phyloP scores from a whole-genome alignment of 129 eudicot genomes.

The Calendula officinalis region DNA sequence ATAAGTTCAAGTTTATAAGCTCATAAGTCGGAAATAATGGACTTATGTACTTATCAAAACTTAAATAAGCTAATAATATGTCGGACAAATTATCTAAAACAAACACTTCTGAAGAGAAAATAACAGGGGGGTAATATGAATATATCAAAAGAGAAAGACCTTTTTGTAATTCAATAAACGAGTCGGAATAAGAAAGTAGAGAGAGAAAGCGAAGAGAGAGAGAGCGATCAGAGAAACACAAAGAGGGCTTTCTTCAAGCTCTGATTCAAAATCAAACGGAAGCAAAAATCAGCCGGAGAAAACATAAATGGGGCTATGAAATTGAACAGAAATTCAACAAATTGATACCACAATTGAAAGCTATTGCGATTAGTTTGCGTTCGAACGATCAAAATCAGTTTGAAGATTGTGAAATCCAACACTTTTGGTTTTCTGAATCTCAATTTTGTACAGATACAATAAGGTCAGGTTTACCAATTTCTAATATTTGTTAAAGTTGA shows the following conservation, averaged over 20 bases:
- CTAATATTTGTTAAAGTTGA: conserved; percentile 19
- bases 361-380: conserved; percentile 17
- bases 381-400: conserved; percentile 34
- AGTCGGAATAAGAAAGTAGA: no score
- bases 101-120: no score
- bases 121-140: background rate
- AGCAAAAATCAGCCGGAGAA: conserved; percentile 16
- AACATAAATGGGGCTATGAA: conserved; percentile 31
- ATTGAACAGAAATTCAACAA: conserved; percentile 21
- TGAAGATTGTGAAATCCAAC: conserved; percentile 30
- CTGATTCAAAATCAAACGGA: conserved; percentile 38
- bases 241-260: conserved; percentile 38
- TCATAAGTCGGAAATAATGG: no score
- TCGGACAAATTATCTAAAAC: no score
- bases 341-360: conserved; percentile 28
- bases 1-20: no score
- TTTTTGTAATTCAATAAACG: background rate
- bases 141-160: conserved; percentile 15
- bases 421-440: conserved; percentile 36
- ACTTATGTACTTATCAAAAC: no score
- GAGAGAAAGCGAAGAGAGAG: no score
- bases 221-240: conserved; percentile 49
- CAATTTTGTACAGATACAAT: conserved; percentile 26
- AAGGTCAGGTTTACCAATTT: conserved; percentile 38
- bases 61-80: no score